Base-by-base conservation (phyloP, 1,284 basidiomycete species). In the Hemileia vastatrix region DNA sequence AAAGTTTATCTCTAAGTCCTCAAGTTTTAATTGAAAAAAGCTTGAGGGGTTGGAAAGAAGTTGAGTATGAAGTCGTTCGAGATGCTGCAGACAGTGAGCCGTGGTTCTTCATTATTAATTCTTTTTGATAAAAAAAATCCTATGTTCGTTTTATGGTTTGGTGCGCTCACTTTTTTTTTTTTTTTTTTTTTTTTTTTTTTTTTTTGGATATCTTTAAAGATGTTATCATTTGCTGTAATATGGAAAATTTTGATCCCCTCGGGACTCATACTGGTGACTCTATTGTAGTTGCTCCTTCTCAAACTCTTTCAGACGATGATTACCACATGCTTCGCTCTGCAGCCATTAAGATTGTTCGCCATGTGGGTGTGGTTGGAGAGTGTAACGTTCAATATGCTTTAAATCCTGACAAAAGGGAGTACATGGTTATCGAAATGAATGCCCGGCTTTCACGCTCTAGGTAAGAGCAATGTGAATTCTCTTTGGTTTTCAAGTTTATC, bases 251-350 rank as follows among this genome's bases (percentile, higher is more conserved):
- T 71, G 95, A 98, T 76, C 95, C 95, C 19, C 86, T 98, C 66
- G 95, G 95, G 68, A 97, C 91, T 47, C 95, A 98, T 78, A 98
- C 95, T n/a, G 95, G 95, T 73, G 95, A 98, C 77, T 98, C 94
- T n/a, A 98, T 99, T 73, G 95, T 98, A 74, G 92, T 98, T 49
- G 95, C 95, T 3, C 95, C 95, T 1, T 96, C 92, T 3, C 95
- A 99, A 77, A 98, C 95, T 1, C 80, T 99, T 15, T 90, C 93
- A 40, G 95, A 98, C 73, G 88, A 90, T 76, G 91, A 96, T 76
- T 99, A 98, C 79, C 93, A 99, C 79, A 98, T 98, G 95, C 83
- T 98, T 68, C 88, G 95, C 65, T 89, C 87, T 67, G 93, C 95
- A 61, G 95, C 95, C 36, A 86, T 98, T 80, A 97, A 98, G 79